Conservation (phyloP, 345 rosid species). For the Eucalyptus pumila region DNA sequence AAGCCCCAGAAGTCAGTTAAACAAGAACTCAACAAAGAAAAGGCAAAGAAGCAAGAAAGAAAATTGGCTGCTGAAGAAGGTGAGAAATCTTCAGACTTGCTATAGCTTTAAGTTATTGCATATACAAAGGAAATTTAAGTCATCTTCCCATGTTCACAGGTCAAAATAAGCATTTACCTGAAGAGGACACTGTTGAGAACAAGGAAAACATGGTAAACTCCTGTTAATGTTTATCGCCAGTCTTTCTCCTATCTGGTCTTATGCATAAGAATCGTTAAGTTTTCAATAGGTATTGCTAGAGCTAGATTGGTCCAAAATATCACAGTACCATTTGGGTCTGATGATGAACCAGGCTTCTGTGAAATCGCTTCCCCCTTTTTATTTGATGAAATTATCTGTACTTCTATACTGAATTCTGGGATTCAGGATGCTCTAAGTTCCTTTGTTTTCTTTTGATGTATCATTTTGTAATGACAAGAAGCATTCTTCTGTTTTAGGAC, state of each 20-base stretch:
- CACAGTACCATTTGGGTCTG: neutral
- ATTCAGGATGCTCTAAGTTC: neutral
- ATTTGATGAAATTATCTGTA: neutral
- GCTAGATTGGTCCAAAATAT: neutral
- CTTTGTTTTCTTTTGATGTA: neutral
- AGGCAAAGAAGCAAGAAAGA: slow-evolving; percentile 30
- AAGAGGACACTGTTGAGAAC: slow-evolving; percentile 31
- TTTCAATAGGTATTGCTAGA: neutral
- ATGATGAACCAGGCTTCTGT: neutral
- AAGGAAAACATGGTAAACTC: slow-evolving; percentile 69
- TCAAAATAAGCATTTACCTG: slow-evolving; percentile 18
- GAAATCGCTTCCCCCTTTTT: neutral
- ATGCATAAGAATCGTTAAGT: neutral
- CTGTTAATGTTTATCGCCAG: neutral
- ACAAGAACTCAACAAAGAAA: slow-evolving; percentile 23
- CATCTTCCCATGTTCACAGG: slow-evolving; percentile 15
- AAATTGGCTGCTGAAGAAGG: slow-evolving; percentile 41
- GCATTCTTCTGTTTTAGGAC: neutral
- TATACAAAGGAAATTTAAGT: neutral
- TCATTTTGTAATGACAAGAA: neutral
- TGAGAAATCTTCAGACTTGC: neutral
- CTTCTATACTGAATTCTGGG: neutral
- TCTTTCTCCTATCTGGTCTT: neutral
- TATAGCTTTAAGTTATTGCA: neutral
- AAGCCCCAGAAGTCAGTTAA: slow-evolving; percentile 39